These are phyloP conservation scores for Elsinoe fawcettii DNA, from an alignment of 2,329 filamentous ascomycete genomes.

Conservation along the genomic window DNA sequence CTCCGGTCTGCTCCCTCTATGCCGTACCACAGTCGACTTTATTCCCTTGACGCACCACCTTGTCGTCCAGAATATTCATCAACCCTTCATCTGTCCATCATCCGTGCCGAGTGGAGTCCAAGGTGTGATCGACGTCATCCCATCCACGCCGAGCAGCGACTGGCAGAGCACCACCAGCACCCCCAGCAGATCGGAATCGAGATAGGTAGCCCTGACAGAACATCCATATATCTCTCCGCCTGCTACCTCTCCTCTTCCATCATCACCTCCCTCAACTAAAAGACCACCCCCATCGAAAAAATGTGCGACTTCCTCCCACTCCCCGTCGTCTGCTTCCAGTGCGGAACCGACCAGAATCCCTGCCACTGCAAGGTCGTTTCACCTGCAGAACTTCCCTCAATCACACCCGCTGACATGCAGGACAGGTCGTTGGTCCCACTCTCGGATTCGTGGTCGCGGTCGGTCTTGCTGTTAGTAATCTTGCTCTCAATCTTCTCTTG, in stretches of 20 bases:
- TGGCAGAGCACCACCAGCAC: background rate
- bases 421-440: conserved; percentile 30
- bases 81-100: background rate
- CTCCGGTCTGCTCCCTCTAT: too few species aligned
- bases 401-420: background rate
- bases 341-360: conserved; percentile 32
- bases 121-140: conserved; percentile 9
- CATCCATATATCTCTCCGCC: background rate
- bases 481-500: background rate
- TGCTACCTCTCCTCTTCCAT: background rate
- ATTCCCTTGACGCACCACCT: background rate
- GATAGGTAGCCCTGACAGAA: background rate
- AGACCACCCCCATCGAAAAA: background rate
- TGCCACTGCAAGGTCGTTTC: conserved; percentile 29
- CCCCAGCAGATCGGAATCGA: background rate
- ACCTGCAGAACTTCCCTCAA: background rate
- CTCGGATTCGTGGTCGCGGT: conserved; percentile 30
- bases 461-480: conserved; percentile 25
- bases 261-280: background rate
- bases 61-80: background rate
- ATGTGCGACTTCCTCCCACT: conserved; percentile 25
- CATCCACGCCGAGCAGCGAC: background rate
- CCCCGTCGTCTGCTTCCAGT: conserved; percentile 31
- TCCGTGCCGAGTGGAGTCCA: background rate
- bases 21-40: background rate